Conservation (phyloP, 768 basidiomycete genomes). For the Udeniomyces megalosporus region DNA sequence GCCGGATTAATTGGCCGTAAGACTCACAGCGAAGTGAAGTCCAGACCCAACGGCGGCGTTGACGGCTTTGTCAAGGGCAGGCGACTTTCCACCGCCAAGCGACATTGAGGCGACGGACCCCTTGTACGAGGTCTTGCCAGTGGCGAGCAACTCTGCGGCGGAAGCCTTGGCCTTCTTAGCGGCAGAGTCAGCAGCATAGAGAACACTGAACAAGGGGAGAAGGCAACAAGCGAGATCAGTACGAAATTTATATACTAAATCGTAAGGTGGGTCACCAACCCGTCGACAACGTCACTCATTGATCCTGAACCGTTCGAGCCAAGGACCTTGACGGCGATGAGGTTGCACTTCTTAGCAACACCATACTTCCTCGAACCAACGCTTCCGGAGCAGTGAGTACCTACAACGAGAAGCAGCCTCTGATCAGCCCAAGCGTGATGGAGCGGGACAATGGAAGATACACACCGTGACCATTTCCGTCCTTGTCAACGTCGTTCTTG, state of each 20-base stretch:
- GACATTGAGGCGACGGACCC: conserved; percentile 89
- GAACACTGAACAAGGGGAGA: conserved; percentile 14
- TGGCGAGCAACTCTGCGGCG: conserved; percentile 46
- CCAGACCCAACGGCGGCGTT: conserved; percentile 67
- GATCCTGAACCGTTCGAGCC: conserved; percentile 80
- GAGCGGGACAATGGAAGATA: not conserved
- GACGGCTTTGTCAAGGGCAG: conserved; percentile 65
- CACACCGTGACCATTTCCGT: conserved; percentile 81
- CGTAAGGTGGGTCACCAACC: conserved; percentile 39
- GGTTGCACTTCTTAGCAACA: conserved; percentile 79
- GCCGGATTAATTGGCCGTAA: no score
- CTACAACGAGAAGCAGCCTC: not conserved
- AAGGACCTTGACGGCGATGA: conserved; percentile 37
- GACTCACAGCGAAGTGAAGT: conserved; percentile 65
- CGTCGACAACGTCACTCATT: conserved; percentile 88
- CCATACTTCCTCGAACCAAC: conserved; percentile 88
- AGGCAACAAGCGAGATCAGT: not conserved
- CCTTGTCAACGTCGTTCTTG: conserved; percentile 56
- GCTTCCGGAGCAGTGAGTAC: conserved; percentile 80
- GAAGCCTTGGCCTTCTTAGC: conserved; percentile 44
- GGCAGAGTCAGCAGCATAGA: conserved; percentile 46
- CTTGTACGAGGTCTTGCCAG: conserved; percentile 69
- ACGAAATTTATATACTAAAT: not conserved
- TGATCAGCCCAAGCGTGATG: not conserved
- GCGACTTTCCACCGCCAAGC: conserved; percentile 86